phyloP scores from a whole-genome alignment of 108 stramenopile genomes.

The Cyclotella kingstonii region DNA sequence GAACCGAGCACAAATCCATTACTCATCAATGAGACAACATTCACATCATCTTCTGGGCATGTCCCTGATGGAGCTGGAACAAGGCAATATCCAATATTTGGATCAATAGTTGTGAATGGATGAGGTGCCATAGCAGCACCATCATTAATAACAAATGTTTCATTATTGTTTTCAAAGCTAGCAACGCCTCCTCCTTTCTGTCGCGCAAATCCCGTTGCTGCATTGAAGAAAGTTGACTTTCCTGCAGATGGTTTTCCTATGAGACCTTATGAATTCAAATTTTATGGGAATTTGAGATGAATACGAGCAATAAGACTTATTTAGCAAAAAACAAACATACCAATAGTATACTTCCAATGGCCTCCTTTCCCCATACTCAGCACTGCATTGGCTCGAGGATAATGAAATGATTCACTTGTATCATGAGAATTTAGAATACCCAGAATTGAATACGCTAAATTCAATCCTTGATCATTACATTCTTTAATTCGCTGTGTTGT shows the following conservation, averaged over 20 bases:
- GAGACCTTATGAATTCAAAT: constrained; percentile 55
- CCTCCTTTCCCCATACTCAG: constrained; percentile 28
- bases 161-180: neutral
- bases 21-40: neutral
- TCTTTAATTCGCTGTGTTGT: constrained; percentile 45
- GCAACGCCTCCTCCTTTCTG: constrained; percentile 50
- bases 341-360: constrained; percentile 23
- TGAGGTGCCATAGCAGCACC: constrained; percentile 91
- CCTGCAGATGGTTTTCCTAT: constrained; percentile 84
- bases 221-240: constrained; percentile 91
- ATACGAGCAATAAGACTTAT: neutral
- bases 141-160: constrained; percentile 38
- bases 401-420: too few species aligned
- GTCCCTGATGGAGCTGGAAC: constrained; percentile 61
- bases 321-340: constrained; percentile 27
- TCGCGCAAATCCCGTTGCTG: constrained; percentile 78
- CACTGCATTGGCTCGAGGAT: neutral
- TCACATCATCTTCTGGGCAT: constrained; percentile 69
- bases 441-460: constrained; percentile 51
- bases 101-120: constrained; percentile 95
- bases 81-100: constrained; percentile 81
- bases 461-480: constrained; percentile 57
- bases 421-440: constrained; percentile 9
- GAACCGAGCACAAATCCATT: constrained; percentile 43
- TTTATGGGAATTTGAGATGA: neutral